Evolutionary conservation across 2,329 filamentous ascomycete genomes (phyloP), one percentile per base, ranked within the genome.

Genomic region (Aspergillus brunneoviolaceus): DNA sequence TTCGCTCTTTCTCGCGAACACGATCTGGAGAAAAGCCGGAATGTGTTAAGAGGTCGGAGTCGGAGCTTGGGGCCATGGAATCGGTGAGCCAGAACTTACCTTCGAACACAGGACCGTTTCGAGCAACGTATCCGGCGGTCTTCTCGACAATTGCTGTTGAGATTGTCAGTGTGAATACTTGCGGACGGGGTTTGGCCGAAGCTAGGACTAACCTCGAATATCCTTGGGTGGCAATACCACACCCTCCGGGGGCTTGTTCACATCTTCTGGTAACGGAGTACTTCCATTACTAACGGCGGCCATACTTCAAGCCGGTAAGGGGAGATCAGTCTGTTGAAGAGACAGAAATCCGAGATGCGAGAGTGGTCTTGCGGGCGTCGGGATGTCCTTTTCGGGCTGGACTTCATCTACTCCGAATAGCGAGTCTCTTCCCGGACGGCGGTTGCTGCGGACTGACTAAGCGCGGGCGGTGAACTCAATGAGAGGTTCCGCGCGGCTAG

Each of bases 111-210:
- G 79, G 70, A 39, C 85, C 85, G 70, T 86, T 86, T 67, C 87
- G 84, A 60, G 88, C 88, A 60, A 97, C 91, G 74, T 96, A 98
- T 51, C 92, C 92, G 56, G 95, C 94, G 12, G 94, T 96, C 80
- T 96, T 98, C 77, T 97, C 93, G 71, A 99, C 87, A 67, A 94
- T 85, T 21, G 82, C 82, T 82, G 74, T 61, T 61, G 51, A 59
- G 39, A 16, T 23, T 23, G 60, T 78, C 60, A 77, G 72, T 58
- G 64, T 49, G 11, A 47, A 19, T 14, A 29, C 47, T 25, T 35
- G 39, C 39, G 27, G 39, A 25, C 35, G n/a, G n/a, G 2, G 10
- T 27, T 49, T 29, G 7, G 27, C 19, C 29, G 23, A 51, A 55
- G 47, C 49, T 27, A 16, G 25, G 49, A 67, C 65, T 53, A 10